Evolutionary conservation across 345 rosid species (phyloP), one percentile per base, ranked within the genome.

Genomic region (Toxicodendron radicans): DNA sequence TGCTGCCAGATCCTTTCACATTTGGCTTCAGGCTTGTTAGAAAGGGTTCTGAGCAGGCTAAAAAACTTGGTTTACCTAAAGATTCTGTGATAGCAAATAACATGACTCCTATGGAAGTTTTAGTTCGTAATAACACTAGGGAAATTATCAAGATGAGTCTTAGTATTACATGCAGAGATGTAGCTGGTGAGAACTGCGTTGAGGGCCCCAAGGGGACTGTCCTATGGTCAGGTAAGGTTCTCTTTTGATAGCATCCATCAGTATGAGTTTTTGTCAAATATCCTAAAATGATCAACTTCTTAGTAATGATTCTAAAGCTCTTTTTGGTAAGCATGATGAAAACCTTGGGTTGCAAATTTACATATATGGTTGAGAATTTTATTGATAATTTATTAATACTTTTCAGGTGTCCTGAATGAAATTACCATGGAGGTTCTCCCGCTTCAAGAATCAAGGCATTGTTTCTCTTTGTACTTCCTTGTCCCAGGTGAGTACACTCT

Each of bases 1-100:
- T 96, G 78, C 85, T 96, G 62, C 98, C 98, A 41, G 99, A 96
- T 87, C 99, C 99, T 51, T 81, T 96, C 80, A 93, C 98, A 43
- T 93, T 89, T 79, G 90, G 94, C 81, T 96, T 96, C 83, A 84
- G 89, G 81, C 90, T 96, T 77, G 83, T 81, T 64, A 87, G 89
- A 86, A 79, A 75, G 38, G 79, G 68, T 49, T 68, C 66, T 30
- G 76, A 65, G n/a, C 38, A 54, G 56, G 74, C 60, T 27, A 43
- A 75, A 67, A 72, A 66, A 65, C 35, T 23, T 45, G 76, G 62
- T 79, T 30, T 52, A 14, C 73, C 80, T 17, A 59, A 21, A 53
- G 88, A 84, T 53, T 72, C 86, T 64, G 92, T 93, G 45, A 38
- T 84, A 73, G 93, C 95, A 20, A 91, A 89, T 83, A 93, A 90